A percentile compares a stretch with the other conserved stretches of the same genome.
phyloP scores from a whole-genome alignment of 345 rosid species.

The Rhizophora apiculata region DNA sequence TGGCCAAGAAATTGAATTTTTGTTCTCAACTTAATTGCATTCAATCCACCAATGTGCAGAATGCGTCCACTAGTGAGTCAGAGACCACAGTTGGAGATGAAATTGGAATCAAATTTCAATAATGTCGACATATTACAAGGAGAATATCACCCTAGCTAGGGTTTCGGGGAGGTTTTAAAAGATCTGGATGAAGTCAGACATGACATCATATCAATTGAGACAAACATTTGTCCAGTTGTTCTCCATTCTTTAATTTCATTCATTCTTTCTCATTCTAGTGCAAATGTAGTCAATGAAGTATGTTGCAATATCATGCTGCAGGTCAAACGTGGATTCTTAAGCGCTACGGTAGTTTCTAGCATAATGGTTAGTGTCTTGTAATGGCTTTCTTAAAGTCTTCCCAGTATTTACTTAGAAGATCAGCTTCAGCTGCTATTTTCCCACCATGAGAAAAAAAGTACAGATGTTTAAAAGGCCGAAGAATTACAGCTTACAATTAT shows the following conservation, averaged over 20 bases:
- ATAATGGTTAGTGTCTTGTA: too few species aligned
- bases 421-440: too few species aligned
- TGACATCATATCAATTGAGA: slow-evolving; percentile 18
- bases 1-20: not conserved
- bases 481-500: too few species aligned
- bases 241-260: slow-evolving; percentile 2
- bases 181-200: slow-evolving; percentile 8
- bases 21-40: not conserved
- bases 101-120: too few species aligned
- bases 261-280: not conserved
- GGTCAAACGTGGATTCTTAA: not conserved
- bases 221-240: not conserved
- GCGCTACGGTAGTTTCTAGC: not conserved
- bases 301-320: slow-evolving; percentile 3
- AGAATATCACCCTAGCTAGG: not conserved
- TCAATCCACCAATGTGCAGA: not conserved
- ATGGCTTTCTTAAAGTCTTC: too few species aligned
- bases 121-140: slow-evolving; percentile 4
- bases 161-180: slow-evolving; percentile 8
- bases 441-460: too few species aligned
- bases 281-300: slow-evolving; percentile 7
- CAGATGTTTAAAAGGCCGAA: too few species aligned
- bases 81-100: too few species aligned
- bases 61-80: too few species aligned
- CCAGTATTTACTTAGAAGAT: too few species aligned